These are phyloP conservation scores for Aegle marmelos DNA, from an alignment of 345 rosid species.

Conservation along the genomic window DNA sequence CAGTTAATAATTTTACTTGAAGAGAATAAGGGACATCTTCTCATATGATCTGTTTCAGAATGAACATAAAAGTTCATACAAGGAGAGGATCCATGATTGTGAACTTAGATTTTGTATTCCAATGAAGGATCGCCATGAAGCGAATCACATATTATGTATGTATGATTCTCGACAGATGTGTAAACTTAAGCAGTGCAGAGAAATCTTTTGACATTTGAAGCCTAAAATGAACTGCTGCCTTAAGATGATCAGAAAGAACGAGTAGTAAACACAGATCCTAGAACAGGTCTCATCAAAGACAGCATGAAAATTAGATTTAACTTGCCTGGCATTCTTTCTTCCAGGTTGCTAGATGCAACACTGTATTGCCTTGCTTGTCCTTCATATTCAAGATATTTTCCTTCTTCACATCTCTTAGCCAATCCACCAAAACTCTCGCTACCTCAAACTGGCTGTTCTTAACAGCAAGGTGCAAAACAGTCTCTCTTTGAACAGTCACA, in stretches of 20 bases:
- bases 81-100: too few species aligned
- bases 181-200: too few species aligned
- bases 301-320: not conserved
- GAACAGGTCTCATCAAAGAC: not conserved
- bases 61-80: too few species aligned
- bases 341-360: constrained; percentile 46
- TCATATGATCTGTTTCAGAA: too few species aligned
- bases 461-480: constrained; percentile 46
- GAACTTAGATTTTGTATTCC: too few species aligned
- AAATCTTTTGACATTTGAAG: too few species aligned
- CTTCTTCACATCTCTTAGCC: constrained; percentile 27
- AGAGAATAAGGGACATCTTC: too few species aligned
- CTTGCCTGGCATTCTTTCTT: constrained; percentile 40
- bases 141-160: too few species aligned
- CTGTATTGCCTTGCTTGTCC: constrained; percentile 43
- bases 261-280: not conserved
- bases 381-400: constrained; percentile 29
- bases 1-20: too few species aligned
- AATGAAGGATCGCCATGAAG: too few species aligned
- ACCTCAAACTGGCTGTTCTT: constrained; percentile 30
- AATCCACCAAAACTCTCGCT: constrained; percentile 26
- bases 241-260: not conserved
- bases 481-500: constrained; percentile 38
- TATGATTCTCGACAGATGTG: too few species aligned
- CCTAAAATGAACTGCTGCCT: not conserved